A percentile compares a stretch with the other conserved stretches of the same genome.
Conservation (phyloP, 2,329 filamentous ascomycete genomes). For the Aspergillus melleus region DNA sequence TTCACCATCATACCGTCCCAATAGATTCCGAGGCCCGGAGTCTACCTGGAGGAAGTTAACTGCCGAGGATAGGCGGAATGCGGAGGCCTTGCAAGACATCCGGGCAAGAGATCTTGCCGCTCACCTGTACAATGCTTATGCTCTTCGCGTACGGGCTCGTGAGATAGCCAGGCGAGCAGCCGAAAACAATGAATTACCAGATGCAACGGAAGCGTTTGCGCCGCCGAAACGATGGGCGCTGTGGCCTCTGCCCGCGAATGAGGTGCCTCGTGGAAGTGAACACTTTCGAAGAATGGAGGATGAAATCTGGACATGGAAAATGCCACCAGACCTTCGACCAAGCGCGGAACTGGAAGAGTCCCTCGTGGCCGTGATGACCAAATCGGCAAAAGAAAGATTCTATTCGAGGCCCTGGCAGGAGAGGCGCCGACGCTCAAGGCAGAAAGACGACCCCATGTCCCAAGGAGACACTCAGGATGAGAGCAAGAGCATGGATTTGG, state of each 20-base stretch:
- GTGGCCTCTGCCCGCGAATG: constrained; percentile 70
- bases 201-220: constrained; percentile 33
- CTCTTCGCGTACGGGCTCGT: constrained; percentile 57
- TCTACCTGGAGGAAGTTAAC: constrained; percentile 85
- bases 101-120: constrained; percentile 67
- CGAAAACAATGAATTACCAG: constrained; percentile 6
- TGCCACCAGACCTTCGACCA: constrained; percentile 46
- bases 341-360: constrained; percentile 69
- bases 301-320: constrained; percentile 55
- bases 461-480: constrained; percentile 15
- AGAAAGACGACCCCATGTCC: constrained; percentile 2
- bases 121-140: constrained; percentile 78
- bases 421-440: not conserved
- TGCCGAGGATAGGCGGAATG: constrained; percentile 72
- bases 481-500: constrained; percentile 19
- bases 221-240: constrained; percentile 71
- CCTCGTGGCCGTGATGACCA: constrained; percentile 65
- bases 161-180: constrained; percentile 9
- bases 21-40: constrained; percentile 68
- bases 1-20: constrained; percentile 53
- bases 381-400: constrained; percentile 67
- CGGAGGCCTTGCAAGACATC: constrained; percentile 62
- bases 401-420: constrained; percentile 38
- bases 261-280: constrained; percentile 62
- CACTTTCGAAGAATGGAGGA: constrained; percentile 50